Evolutionary conservation across 306 rosid species (phyloP), one percentile per base, ranked within the genome.

Genomic region (Oxytropis ochrocephala): DNA sequence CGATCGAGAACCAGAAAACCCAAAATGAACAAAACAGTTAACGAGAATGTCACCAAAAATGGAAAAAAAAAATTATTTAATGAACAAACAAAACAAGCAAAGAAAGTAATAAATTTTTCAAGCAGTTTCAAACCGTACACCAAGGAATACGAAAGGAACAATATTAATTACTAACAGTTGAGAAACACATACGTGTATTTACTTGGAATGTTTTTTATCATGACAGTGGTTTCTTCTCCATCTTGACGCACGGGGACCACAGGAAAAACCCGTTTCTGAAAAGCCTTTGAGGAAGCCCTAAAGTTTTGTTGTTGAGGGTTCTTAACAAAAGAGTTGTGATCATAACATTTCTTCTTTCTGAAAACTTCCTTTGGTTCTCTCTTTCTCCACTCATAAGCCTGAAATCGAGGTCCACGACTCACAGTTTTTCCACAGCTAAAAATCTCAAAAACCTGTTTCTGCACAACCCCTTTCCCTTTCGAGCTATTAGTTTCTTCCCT

Each of bases 131-230:
- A 51, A 19, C 3, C 13, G 18, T 21, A 24, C 29, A 24, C 1
- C 29, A 24, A 7, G 38, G 38, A 33, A 33, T 6, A 33, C 8
- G 8, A 33, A 33, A 33, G 38, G 36, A 6, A 32, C 6, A 11
- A 19, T 9, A 6, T 18, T 17, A 30, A 30, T 0, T n/a, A n/a
- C n/a, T 16, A 24, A 24, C 29, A 24, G 38, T 33, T 33, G 10
- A 54, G 16, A 17, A 3, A 54, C 79, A 54, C 81, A n/a, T 67
- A 89, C 96, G 73, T 67, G 78, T 87, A 89, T 56, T 80, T 87
- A 50, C 70, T 81, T 0, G 93, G 93, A 0, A 87, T 77, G 59
- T 89, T 89, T 36, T 52, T 67, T 0, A 89, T 87, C 96, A 89
- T 89, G 0, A 89, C 60, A 0, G 87, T 85, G 0, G 93, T 87